Evolutionary conservation across 305 asterid genomes (phyloP), one percentile per base, ranked within the genome.

Genomic region (Withania somnifera): DNA sequence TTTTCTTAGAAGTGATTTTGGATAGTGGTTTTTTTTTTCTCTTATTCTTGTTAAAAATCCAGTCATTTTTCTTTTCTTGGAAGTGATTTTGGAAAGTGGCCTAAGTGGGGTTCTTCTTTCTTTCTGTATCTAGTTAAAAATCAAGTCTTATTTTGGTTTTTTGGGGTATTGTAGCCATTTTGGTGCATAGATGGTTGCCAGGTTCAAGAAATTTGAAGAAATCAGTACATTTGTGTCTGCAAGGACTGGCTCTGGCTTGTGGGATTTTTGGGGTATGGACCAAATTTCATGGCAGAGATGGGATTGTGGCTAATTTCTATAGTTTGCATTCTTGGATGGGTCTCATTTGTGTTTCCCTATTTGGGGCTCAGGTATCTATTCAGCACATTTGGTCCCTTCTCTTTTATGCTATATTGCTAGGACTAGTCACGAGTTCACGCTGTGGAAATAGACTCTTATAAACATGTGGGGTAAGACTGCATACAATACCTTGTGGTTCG

Each of bases 251-350:
- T 84, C 85, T 95, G 87, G 91, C 86, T 68, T 91, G 91, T 91
- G 98, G 98, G 82, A 57, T 95, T 58, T 93, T 95, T 78, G 98
- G 98, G 24, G 89, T 93, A 84, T 95, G 98, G 98, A 91, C 97
- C 11, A 95, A 91, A 47, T 93, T 95, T 76, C 95, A 92, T 11
- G 84, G 97, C 2, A 88, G 89, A 85, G 92, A 92, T 84, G 98
- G 98, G 58, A 82, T 93, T 88, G 88, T 93, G 57, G 97, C 93
- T 83, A 93, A 95, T 85, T 95, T 93, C 85, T 93, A 85, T 86
- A 93, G 95, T 82, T 81, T 95, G 89, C 97, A 95, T 83, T 95
- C 98, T 30, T 95, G 98, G 97, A 89, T 95, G 98, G 98, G 97
- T 40, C 51, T 95, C 51, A 80, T 84, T 66, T 93, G 95, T 83